Conservation (phyloP, 495 filamentous ascomycete genomes). For the Copromyces sp. region DNA sequence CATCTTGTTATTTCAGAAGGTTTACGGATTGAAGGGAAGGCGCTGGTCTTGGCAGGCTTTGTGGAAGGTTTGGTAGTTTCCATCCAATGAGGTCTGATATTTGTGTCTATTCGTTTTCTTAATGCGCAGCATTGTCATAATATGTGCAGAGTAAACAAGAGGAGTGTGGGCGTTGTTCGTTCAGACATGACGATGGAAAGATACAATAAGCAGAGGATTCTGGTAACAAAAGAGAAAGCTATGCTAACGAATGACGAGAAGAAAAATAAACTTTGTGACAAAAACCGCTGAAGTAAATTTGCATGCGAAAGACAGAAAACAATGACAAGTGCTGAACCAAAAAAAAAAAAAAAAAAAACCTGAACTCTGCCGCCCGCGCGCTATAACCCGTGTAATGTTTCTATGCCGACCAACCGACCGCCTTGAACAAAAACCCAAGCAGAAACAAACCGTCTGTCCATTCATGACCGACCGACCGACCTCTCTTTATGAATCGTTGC, state of each 20-base stretch:
- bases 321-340: too few species aligned
- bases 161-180: not conserved
- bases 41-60: not conserved
- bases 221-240: not conserved
- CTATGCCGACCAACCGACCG: not conserved
- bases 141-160: not conserved
- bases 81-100: not conserved
- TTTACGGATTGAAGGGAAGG: not conserved
- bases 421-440: not conserved
- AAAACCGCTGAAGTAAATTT: not conserved
- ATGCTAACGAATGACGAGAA: not conserved
- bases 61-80: not conserved
- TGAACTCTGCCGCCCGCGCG: not conserved
- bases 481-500: not conserved
- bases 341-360: not conserved
- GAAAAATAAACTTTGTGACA: not conserved
- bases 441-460: not conserved
- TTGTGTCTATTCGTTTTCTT: not conserved
- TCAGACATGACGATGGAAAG: not conserved
- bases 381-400: not conserved
- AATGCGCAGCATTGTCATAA: not conserved
- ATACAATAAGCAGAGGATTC: not conserved
- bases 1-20: not conserved
- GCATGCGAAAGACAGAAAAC: not conserved
- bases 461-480: not conserved